Evolutionary conservation across 78 protist species (phyloP).

Genomic region (Chrysochromulina tobinii): DNA sequence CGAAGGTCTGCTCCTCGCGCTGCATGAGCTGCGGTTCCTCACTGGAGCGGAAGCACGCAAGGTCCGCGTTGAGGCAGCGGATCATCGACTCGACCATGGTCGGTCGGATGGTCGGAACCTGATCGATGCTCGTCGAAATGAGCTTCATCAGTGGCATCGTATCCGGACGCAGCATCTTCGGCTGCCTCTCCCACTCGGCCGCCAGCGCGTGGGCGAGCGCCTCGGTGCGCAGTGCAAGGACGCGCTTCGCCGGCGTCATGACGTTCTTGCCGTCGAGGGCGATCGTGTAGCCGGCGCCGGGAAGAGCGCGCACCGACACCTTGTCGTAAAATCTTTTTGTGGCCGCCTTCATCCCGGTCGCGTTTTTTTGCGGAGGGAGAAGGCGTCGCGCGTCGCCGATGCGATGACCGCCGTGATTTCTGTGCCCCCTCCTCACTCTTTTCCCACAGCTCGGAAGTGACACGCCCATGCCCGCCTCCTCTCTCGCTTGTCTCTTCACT

Average conservation of each 20-base stretch:
- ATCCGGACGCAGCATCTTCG: neutral
- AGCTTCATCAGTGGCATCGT: slow-evolving; percentile 17
- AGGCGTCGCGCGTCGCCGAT: too few relatives aligned
- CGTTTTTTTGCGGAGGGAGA: too few relatives aligned
- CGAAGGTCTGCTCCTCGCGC: neutral
- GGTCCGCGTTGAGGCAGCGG: neutral
- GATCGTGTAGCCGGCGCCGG: neutral
- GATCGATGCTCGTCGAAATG: neutral
- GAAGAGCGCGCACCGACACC: too few relatives aligned
- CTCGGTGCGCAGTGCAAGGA: neutral
- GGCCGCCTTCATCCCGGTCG: too few relatives aligned
- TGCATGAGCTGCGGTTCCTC: neutral
- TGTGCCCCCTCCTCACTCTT: too few relatives aligned
- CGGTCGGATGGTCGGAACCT: neutral
- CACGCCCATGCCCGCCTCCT: too few relatives aligned
- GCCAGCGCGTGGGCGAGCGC: neutral
- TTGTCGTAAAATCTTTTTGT: too few relatives aligned
- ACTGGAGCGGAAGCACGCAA: neutral
- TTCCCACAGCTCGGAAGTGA: too few relatives aligned
- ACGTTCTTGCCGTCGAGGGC: neutral
- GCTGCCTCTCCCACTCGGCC: neutral
- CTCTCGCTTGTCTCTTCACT: too few relatives aligned
- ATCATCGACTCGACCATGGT: neutral
- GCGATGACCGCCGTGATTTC: too few relatives aligned
- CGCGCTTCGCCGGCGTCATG: neutral